phyloP scores from a whole-genome alignment of 768 basidiomycete genomes.

The Porphyrellus cyaneotinctus region DNA sequence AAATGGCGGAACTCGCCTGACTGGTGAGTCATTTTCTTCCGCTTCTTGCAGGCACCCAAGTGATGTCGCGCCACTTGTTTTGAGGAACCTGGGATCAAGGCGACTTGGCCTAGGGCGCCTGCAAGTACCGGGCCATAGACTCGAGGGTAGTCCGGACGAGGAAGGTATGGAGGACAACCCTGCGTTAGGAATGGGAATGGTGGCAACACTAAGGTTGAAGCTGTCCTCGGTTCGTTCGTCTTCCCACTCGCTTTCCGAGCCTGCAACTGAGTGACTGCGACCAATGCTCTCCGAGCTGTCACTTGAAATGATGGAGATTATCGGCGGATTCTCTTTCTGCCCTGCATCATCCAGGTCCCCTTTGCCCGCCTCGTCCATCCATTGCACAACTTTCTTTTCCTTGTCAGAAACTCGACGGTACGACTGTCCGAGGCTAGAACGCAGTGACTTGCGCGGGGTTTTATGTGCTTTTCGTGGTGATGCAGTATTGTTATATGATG shows the following conservation, averaged over 20 bases:
- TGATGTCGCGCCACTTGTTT: conserved; percentile 43
- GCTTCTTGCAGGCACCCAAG: conserved; percentile 69
- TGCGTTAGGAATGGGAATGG: conserved; percentile 19
- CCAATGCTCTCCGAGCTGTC: conserved; percentile 34
- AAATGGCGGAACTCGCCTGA: conserved; percentile 38
- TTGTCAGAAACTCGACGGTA: conserved; percentile 64
- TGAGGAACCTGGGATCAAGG: conserved; percentile 67
- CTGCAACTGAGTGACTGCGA: conserved; percentile 44
- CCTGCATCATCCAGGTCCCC: conserved; percentile 69
- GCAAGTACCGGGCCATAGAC: conserved; percentile 12
- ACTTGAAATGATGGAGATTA: conserved; percentile 30
- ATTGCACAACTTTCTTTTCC: conserved; percentile 77
- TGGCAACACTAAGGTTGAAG: conserved; percentile 50
- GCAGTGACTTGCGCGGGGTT: conserved; percentile 70
- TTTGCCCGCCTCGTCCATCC: conserved; percentile 84
- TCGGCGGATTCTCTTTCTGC: conserved; percentile 23
- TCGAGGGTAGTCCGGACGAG: conserved; percentile 27
- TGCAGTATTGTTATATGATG: conserved; percentile 37
- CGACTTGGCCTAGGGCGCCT: conserved; percentile 61
- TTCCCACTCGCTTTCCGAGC: conserved; percentile 87
- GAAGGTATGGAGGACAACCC: conserved; percentile 34
- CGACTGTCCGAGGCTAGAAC: conserved; percentile 58
- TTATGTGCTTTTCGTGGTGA: conserved; percentile 51
- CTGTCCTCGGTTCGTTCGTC: conserved; percentile 85
- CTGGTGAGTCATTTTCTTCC: conserved; percentile 52